Evolutionary conservation across 257 asterid genomes (phyloP).

Genomic region (Mitragyna speciosa): DNA sequence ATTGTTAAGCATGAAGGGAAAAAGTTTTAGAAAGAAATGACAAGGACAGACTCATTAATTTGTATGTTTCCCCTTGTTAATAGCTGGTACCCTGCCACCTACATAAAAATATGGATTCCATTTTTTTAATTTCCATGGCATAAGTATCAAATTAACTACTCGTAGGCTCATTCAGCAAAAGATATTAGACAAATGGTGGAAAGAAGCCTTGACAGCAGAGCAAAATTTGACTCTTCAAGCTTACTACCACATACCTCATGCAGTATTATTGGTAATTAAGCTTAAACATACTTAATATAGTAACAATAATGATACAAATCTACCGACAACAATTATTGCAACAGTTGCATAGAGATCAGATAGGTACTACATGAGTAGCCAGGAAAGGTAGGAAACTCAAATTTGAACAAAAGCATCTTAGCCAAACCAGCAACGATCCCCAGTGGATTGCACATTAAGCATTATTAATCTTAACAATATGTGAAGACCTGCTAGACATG

Average conservation of each 20-base stretch:
- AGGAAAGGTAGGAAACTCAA: neutral
- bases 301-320: constrained; percentile 10
- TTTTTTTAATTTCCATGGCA: neutral
- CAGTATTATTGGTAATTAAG: neutral
- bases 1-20: neutral
- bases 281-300: neutral
- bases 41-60: neutral
- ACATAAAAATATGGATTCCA: neutral
- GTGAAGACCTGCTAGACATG: neutral
- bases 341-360: neutral
- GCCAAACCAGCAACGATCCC: neutral
- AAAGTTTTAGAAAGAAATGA: neutral
- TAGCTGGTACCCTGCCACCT: neutral
- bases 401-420: neutral
- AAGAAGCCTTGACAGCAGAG: constrained; percentile 13
- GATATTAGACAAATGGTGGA: neutral
- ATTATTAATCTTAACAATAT: neutral
- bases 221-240: constrained; percentile 6
- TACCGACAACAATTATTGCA: neutral
- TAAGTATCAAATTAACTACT: constrained; percentile 1
- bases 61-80: neutral
- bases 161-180: neutral
- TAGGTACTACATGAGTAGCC: neutral
- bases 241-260: neutral
- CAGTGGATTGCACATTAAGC: neutral